Base-by-base conservation (phyloP, 805 yeast species). In the Saccharomyces kudriavzevii region DNA sequence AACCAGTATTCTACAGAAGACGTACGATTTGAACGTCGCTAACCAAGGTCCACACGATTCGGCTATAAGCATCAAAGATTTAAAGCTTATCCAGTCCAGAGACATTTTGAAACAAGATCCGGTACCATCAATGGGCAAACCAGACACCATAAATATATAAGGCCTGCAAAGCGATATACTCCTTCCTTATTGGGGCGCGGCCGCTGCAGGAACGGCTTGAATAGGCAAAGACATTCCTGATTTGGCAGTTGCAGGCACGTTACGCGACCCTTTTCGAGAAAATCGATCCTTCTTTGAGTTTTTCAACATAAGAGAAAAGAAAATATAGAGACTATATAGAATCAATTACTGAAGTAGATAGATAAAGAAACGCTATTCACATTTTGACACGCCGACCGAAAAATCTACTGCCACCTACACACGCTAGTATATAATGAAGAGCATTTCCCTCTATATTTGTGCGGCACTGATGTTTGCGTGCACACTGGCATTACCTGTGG, bases 61-160 rank as follows among this genome's bases (percentile, higher is more conserved):
- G 28, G 3, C 49, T 52, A 4, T 45, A 40, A 22, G 53, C 47
- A 54, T 79, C 29, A 77, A 77, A 31, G 80, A 77, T 58, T 60
- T 79, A 54, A 73, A 68, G 49, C 54, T 79, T 45, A 67, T 79
- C 13, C 79, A 79, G 58, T 69, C 75, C n/a, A 70, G 72, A 54
- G 60, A 70, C 9, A 58, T 69, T 6, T 64, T 71, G 11, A 22
- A 57, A 24, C 43, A 43, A 31, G 51, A 46, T 17, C 43, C 11
- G 10, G 24, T 35, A 20, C 43, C 43, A 22, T 17, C 43, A 13
- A 35, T 20, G 0, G 28, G 45, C 13, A 40, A 24, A 17, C 53
- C 53, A 17, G 24, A 35, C 10, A 24, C 27, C 28, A 25, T 45
- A 4, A 45, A 24, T 8, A 22, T 45, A 14, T 45, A 17, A 17